These are phyloP conservation scores for Phytopythium delawarense DNA, from an alignment of 352 stramenopile genomes.

Conservation along the genomic window DNA sequence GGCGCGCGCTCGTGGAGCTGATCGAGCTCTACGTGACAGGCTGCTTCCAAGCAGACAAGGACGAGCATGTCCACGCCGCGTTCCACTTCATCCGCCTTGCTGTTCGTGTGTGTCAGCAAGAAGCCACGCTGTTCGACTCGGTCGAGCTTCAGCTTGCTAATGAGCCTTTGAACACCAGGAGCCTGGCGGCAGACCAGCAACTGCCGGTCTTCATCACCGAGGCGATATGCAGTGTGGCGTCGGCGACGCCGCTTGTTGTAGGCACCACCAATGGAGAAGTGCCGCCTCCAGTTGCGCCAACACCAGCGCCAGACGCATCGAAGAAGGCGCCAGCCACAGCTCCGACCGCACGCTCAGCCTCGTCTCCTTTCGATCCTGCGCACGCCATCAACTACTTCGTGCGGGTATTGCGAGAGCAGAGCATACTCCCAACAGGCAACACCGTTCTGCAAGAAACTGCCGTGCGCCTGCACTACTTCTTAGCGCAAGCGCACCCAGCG, in stretches of 20 bases:
- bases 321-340: neutral
- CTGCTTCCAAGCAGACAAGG: constrained; percentile 30
- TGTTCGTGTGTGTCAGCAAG: constrained; percentile 33
- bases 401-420: constrained; percentile 37
- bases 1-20: constrained; percentile 52
- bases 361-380: neutral
- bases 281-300: neutral
- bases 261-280: neutral
- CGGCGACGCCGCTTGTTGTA: neutral
- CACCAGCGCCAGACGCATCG: constrained; percentile 9
- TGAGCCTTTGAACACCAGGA: neutral
- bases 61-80: constrained; percentile 58
- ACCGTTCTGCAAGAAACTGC: constrained; percentile 28
- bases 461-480: constrained; percentile 46
- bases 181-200: neutral
- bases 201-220: constrained; percentile 1
- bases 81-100: constrained; percentile 70
- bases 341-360: neutral
- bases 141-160: constrained; percentile 43
- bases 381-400: constrained; percentile 65
- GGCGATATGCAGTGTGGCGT: neutral
- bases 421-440: constrained; percentile 32
- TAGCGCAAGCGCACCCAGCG: constrained; percentile 49
- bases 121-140: constrained; percentile 50
- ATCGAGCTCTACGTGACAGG: constrained; percentile 54